Evolutionary conservation across 148 eudicot species (phyloP), one percentile per base, ranked within the genome.

Genomic region (Cornus controversa): DNA sequence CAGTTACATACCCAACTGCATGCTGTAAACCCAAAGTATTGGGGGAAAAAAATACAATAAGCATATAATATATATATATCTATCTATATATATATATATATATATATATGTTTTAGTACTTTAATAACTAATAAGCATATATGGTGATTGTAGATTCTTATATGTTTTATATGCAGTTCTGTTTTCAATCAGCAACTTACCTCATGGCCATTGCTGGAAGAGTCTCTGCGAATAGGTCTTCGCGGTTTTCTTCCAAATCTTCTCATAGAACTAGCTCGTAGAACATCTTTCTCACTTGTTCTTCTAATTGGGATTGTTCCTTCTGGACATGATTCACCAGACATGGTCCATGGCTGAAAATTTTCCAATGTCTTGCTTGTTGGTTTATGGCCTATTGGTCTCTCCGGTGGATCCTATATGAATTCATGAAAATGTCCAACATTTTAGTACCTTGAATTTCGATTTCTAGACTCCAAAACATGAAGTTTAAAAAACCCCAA

Each of bases 281-380:
- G 25, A 64, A 92, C 76, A 64, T 92, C 96, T 77, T 87, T 78
- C 75, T 90, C 93, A 28, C 50, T 92, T 25, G 96, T 92, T 84
- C 96, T 90, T 83, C 96, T 81, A 5, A 90, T 80, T 22, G 96
- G 96, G 62, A 92, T 75, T n/a, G 96, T 92, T 22, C 93, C 93
- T 75, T 85, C 78, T 18, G 91, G 88, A 74, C 96, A 92, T 58
- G 29, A 67, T 54, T 92, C 96, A 15, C 82, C 87, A 50, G 84
- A 84, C 53, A 82, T 18, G 62, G 83, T 88, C 97, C 93, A 92
- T 22, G 86, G 20, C 76, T 92, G 97, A 47, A 82, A 87, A 75
- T 81, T 84, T 75, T 87, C 92, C 69, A 81, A 82, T 40, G 37
- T 81, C 66, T 27, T 80, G 0, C 69, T 80, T 62, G 23, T 66